These are phyloP conservation scores for Solanum medicagineum DNA, from an alignment of 257 asterid genomes.

Conservation along the genomic window DNA sequence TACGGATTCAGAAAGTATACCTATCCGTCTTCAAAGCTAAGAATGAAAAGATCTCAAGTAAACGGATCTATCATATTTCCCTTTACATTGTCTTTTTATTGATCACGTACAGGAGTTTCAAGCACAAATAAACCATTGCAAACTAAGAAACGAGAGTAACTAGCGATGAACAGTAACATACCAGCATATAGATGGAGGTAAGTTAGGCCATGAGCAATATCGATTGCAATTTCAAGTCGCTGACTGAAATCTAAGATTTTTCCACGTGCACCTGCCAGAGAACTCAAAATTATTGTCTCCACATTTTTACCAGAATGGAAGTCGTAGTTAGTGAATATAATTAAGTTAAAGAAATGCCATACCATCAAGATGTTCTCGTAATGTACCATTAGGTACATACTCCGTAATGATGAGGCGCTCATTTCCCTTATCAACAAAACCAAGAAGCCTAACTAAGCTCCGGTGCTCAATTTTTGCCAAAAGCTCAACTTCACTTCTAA, in stretches of 20 bases:
- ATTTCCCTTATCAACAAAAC: constrained; percentile 71
- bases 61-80: neutral
- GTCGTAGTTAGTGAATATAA: neutral
- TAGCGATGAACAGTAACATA: constrained; percentile 11
- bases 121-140: neutral
- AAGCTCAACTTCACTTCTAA: constrained; percentile 88
- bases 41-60: neutral
- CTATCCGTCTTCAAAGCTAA: neutral
- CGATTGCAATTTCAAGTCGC: constrained; percentile 88
- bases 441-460: constrained; percentile 88
- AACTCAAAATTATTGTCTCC: constrained; percentile 5
- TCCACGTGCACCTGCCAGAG: constrained; percentile 53
- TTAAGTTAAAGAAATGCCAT: constrained; percentile 12
- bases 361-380: constrained; percentile 97
- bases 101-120: neutral
- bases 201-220: constrained; percentile 86
- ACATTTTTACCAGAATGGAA: neutral
- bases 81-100: neutral
- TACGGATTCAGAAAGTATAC: neutral
- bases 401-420: constrained; percentile 89
- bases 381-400: constrained; percentile 90
- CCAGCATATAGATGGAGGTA: constrained; percentile 95
- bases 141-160: constrained; percentile 1
- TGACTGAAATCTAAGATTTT: constrained; percentile 81
- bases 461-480: constrained; percentile 95